Percentiles rank a stretch among this genome's conserved stretches.
phyloP scores from a whole-genome alignment of 129 eudicot genomes.

The Centrapalus pauciflorus region DNA sequence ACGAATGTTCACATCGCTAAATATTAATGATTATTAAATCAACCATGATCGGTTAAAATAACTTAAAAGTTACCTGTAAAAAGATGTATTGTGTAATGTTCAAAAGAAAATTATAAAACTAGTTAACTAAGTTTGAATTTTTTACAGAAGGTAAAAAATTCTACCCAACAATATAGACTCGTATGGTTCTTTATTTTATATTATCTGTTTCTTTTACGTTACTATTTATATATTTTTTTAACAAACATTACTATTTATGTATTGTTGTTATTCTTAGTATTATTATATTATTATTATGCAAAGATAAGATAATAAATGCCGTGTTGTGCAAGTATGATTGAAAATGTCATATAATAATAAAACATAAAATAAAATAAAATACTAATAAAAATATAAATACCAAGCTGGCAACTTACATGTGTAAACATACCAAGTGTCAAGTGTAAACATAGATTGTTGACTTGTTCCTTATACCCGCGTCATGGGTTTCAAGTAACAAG shows the following conservation, averaged over 20 bases:
- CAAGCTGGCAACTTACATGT: not conserved
- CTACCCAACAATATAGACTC: constrained; percentile 15
- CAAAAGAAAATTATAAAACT: too few relatives aligned
- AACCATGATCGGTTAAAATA: too few relatives aligned
- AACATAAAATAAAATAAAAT: too few relatives aligned
- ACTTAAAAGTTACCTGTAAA: too few relatives aligned
- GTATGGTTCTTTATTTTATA: too few relatives aligned
- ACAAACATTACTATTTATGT: too few relatives aligned
- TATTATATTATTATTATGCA: not conserved
- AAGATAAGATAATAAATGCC: constrained; percentile 1
- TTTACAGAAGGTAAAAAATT: not conserved
- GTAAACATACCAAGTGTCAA: not conserved
- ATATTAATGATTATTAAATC: too few relatives aligned
- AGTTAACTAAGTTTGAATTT: not conserved
- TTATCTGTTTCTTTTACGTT: too few relatives aligned
- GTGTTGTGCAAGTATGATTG: constrained; percentile 14
- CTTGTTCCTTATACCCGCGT: constrained; percentile 12
- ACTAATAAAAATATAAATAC: too few relatives aligned
- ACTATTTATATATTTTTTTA: not conserved
- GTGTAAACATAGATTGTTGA: constrained; percentile 12
- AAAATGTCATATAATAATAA: not conserved
- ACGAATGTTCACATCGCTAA: too few relatives aligned
- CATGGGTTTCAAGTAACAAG: too few relatives aligned
- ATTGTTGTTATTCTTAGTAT: not conserved
- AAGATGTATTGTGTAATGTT: too few relatives aligned